phyloP scores from a whole-genome alignment of 1,284 basidiomycete species.

The Ganoderma leucocontextum region DNA sequence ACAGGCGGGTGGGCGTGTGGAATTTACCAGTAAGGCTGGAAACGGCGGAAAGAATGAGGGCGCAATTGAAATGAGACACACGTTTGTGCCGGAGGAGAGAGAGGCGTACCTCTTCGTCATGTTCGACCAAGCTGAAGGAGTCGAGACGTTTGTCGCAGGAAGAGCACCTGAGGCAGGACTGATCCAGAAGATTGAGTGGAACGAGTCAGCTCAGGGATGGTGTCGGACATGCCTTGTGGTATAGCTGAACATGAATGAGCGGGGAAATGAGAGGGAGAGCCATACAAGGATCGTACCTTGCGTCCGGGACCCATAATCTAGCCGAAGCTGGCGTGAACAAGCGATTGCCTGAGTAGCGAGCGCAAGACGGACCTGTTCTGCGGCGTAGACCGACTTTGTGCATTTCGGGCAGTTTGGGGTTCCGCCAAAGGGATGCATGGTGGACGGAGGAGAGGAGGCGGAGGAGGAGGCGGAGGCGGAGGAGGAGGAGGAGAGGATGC shows the following conservation, averaged over 20 bases:
- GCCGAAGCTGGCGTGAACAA: constrained; percentile 23
- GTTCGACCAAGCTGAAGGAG: constrained; percentile 76
- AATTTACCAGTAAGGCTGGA: constrained; percentile 71
- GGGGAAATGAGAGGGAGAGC: not conserved
- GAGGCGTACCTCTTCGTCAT: constrained; percentile 72
- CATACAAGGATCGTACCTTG: constrained; percentile 59
- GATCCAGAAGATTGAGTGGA: constrained; percentile 14
- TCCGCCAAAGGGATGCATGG: constrained; percentile 74
- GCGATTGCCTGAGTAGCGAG: constrained; percentile 10
- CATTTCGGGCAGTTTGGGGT: constrained; percentile 73
- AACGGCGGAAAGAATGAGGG: not conserved
- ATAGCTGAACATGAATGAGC: constrained; percentile 56
- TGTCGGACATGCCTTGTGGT: constrained; percentile 67
- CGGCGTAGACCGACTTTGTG: constrained; percentile 76
- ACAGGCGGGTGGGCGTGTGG: not conserved
- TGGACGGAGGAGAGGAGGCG: constrained; percentile 17
- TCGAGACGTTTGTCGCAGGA: constrained; percentile 78
- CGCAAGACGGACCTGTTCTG: constrained; percentile 66
- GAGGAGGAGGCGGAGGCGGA: not conserved
- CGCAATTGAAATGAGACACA: not conserved
- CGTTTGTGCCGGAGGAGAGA: constrained; percentile 1
- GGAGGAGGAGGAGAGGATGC: too few relatives aligned
- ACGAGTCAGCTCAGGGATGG: not conserved
- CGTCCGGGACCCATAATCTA: constrained; percentile 83
- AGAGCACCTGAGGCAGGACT: constrained; percentile 79